Percentiles rank a stretch among this genome's conserved stretches.
These are phyloP conservation scores for Pythium phragmiticola DNA, from an alignment of 352 stramenopile genomes.

Conservation along the genomic window DNA sequence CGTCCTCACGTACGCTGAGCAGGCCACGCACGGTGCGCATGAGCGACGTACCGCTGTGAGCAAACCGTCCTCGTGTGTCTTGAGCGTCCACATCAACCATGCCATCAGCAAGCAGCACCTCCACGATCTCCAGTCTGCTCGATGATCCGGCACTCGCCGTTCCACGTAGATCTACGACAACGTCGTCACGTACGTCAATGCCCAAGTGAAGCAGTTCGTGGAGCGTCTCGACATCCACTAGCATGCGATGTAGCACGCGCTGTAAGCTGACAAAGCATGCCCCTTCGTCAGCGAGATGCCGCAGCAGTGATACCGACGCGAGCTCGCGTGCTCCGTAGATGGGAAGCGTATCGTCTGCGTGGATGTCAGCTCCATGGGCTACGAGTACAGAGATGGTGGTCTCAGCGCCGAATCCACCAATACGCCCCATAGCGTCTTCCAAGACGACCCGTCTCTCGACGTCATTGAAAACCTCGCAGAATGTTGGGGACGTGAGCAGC, in stretches of 20 bases:
- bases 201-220: neutral
- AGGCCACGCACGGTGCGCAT: conserved; percentile 6
- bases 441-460: neutral
- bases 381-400: conserved; percentile 6
- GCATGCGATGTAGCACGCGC: conserved; percentile 2
- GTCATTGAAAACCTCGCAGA: neutral
- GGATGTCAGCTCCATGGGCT: conserved; percentile 1
- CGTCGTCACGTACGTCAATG: conserved; percentile 2
- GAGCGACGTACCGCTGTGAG: neutral
- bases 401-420: neutral
- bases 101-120: neutral
- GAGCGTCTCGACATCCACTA: conserved; percentile 1
- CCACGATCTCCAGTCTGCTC: neutral
- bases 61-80: neutral
- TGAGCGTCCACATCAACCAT: conserved; percentile 5
- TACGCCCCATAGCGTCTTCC: neutral
- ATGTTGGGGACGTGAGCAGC: neutral
- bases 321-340: neutral
- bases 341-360: neutral
- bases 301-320: neutral
- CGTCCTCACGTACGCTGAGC: neutral
- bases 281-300: neutral
- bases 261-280: conserved; percentile 1
- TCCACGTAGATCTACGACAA: conserved; percentile 1
- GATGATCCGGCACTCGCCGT: neutral